Conservation (phyloP, 1,284 basidiomycete species). For the Ceratobasidium sp. region DNA sequence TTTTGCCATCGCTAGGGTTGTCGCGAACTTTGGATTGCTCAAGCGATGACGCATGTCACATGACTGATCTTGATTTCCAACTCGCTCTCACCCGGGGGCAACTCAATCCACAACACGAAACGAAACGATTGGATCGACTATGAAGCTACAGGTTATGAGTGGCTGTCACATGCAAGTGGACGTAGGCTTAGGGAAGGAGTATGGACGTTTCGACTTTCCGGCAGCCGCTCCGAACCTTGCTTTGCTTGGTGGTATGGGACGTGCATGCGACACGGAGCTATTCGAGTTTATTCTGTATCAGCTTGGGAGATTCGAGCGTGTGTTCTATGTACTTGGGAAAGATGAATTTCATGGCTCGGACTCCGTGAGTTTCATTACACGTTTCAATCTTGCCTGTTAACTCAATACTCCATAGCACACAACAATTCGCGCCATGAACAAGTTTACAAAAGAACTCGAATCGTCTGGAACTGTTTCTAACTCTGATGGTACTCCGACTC, state of each 20-base stretch:
- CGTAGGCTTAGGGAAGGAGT: conserved; percentile 48
- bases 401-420: background rate
- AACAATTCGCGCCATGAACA: conserved; percentile 5
- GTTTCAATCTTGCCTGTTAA: background rate
- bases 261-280: conserved; percentile 54
- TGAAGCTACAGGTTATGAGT: conserved; percentile 51
- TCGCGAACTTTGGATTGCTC: conserved; percentile 1
- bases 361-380: conserved; percentile 17
- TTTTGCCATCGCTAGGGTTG: conserved; percentile 24
- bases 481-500: background rate
- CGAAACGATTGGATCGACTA: background rate
- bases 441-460: conserved; percentile 43
- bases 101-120: background rate
- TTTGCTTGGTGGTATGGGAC: conserved; percentile 58
- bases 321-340: conserved; percentile 57
- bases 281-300: conserved; percentile 56
- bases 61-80: conserved; percentile 10
- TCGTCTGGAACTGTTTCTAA: background rate
- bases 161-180: conserved; percentile 58
- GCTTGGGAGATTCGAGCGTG: conserved; percentile 53
- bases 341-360: conserved; percentile 53
- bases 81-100: background rate
- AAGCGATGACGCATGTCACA: conserved; percentile 33
- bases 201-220: conserved; percentile 54
- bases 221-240: conserved; percentile 54